phyloP scores from a whole-genome alignment of 495 filamentous ascomycete species.

The Penicillium malachiteum region DNA sequence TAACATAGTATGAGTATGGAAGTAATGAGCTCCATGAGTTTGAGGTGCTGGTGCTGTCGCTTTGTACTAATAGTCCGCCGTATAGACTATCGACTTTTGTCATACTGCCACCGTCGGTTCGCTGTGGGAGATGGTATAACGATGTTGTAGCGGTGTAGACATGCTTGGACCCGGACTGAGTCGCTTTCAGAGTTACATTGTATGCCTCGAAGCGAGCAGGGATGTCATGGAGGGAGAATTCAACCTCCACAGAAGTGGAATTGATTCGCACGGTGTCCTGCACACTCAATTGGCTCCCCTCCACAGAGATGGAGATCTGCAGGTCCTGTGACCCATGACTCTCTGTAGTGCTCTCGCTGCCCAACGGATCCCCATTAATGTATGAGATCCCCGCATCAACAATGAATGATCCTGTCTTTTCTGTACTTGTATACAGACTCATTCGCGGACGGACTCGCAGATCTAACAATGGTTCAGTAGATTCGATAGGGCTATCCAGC shows the following conservation, averaged over 20 bases:
- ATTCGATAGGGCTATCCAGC: slow-evolving; percentile 43
- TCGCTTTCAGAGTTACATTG: slow-evolving; percentile 22
- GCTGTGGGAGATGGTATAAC: slow-evolving; percentile 55
- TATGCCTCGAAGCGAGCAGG: slow-evolving; percentile 48
- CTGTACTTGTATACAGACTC: slow-evolving; percentile 58
- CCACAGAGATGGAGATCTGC: slow-evolving; percentile 10
- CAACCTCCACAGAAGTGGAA: slow-evolving; percentile 41
- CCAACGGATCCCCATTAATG: slow-evolving; percentile 46
- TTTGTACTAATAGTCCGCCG: slow-evolving; percentile 46
- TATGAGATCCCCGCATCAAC: slow-evolving; percentile 58
- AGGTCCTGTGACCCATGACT: slow-evolving; percentile 10
- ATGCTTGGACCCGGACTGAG: slow-evolving; percentile 20
- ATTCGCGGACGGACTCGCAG: slow-evolving; percentile 59
- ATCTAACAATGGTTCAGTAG: slow-evolving; percentile 49
- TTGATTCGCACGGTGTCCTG: slow-evolving; percentile 38
- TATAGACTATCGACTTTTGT: slow-evolving; percentile 62
- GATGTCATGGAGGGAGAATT: slow-evolving; percentile 48
- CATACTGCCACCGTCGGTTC: slow-evolving; percentile 55
- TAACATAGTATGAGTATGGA: slow-evolving; percentile 64
- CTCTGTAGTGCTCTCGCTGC: background rate
- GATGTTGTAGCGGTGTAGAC: slow-evolving; percentile 41
- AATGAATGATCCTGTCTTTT: slow-evolving; percentile 55
- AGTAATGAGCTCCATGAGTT: slow-evolving; percentile 49
- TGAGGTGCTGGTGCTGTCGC: slow-evolving; percentile 35
- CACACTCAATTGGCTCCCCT: slow-evolving; percentile 20